Conservation (phyloP, 2,329 filamentous ascomycete species). For the Verticillium longisporum region DNA sequence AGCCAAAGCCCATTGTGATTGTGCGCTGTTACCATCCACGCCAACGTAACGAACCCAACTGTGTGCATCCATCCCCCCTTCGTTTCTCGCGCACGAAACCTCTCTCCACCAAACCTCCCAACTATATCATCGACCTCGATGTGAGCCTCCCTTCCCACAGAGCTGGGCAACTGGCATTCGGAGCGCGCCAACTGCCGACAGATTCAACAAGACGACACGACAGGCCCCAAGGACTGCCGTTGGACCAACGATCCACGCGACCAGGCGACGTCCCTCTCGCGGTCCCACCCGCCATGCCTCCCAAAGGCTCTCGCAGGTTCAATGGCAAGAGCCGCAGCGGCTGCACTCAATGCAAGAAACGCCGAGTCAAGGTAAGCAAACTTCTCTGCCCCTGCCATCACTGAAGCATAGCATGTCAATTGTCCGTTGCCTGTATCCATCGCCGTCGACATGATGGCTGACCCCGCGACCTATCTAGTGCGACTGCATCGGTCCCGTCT, state of each 20-base stretch:
- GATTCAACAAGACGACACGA: neutral
- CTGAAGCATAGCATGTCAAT: too few species aligned
- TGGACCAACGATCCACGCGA: neutral
- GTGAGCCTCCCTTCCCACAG: neutral
- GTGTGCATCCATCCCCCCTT: neutral
- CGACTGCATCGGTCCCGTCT: constrained; percentile 10
- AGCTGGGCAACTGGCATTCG: neutral
- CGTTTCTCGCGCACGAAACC: neutral
- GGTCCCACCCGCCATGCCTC: neutral
- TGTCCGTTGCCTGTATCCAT: too few species aligned
- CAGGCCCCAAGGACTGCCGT: neutral
- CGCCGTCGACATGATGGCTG: neutral
- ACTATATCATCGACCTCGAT: neutral
- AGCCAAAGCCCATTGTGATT: too few species aligned
- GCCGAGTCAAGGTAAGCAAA: constrained; percentile 10
- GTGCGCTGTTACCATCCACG: neutral
- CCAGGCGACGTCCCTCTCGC: neutral
- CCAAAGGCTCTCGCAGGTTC: constrained; percentile 11
- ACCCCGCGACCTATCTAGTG: constrained; percentile 4
- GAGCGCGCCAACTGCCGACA: neutral
- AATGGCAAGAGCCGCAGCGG: constrained; percentile 12
- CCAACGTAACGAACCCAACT: neutral
- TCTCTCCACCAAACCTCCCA: neutral
- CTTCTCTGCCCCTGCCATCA: neutral
- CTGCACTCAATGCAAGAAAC: constrained; percentile 11